phyloP scores from a whole-genome alignment of 305 asterid genomes.

The Solanum aculeatissimum region DNA sequence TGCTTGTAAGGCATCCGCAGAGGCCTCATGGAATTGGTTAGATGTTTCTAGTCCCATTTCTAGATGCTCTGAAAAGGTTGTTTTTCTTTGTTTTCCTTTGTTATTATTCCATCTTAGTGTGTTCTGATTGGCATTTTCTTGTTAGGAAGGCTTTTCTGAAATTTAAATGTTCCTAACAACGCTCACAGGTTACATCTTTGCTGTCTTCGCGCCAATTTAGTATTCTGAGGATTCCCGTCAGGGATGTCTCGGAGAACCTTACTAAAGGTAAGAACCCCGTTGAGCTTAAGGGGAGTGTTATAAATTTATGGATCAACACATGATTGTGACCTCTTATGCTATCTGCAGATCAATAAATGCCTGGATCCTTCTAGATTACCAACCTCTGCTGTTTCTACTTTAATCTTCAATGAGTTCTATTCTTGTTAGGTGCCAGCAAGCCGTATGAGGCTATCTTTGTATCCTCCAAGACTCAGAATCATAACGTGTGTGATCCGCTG shows the following conservation, averaged over 20 bases:
- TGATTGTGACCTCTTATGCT: not conserved
- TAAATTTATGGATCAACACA: not conserved
- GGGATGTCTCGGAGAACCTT: constrained; percentile 31
- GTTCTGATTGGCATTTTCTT: not conserved
- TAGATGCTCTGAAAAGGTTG: constrained; percentile 58
- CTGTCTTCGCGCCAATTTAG: constrained; percentile 49
- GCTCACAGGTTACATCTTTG: constrained; percentile 52
- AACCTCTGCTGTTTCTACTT: not conserved
- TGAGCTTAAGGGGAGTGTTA: not conserved
- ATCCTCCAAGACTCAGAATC: constrained; percentile 52
- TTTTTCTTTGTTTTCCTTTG: not conserved
- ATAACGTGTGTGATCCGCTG: constrained; percentile 42
- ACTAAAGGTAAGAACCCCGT: constrained; percentile 39
- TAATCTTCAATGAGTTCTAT: not conserved
- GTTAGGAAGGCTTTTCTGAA: not conserved
- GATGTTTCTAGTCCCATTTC: constrained; percentile 52
- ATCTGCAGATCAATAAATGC: not conserved
- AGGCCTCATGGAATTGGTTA: constrained; percentile 67
- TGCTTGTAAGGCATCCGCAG: constrained; percentile 22
- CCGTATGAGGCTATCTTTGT: constrained; percentile 87
- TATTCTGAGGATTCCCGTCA: constrained; percentile 66
- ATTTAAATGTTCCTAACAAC: not conserved
- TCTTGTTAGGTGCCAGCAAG: constrained; percentile 61
- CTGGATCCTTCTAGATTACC: not conserved
- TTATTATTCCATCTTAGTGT: not conserved